A percentile compares a stretch with the other conserved stretches of the same genome.
Evolutionary conservation across 2,329 filamentous ascomycete genomes (phyloP).

Genomic region (Cryphonectria carpinicola): DNA sequence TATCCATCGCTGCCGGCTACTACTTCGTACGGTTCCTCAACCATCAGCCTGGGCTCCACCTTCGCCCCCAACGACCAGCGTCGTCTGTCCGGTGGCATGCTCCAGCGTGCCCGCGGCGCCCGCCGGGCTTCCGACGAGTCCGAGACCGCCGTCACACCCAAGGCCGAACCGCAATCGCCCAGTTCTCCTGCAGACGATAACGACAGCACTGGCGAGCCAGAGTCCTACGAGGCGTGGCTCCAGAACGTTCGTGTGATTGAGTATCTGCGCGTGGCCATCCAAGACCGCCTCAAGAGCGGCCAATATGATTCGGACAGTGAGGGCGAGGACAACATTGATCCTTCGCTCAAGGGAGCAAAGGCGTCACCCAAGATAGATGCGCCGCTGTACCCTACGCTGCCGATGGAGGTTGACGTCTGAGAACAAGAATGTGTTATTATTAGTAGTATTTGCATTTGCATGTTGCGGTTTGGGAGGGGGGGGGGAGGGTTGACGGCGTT

Average conservation of each 20-base stretch:
- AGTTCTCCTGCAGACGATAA: conserved; percentile 61
- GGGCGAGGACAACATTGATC: conserved; percentile 38
- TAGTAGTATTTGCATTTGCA: neutral
- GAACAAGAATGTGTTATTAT: neutral
- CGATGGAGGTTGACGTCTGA: conserved; percentile 28
- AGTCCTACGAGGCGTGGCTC: conserved; percentile 67
- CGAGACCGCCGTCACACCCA: conserved; percentile 49
- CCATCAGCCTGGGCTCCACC: conserved; percentile 70
- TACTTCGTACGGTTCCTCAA: conserved; percentile 69
- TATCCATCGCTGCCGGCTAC: conserved; percentile 78
- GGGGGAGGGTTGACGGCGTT: neutral
- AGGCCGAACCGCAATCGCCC: conserved; percentile 48
- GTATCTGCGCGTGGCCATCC: conserved; percentile 61
- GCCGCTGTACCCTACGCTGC: conserved; percentile 42
- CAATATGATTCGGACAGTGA: conserved; percentile 51
- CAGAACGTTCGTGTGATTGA: conserved; percentile 70
- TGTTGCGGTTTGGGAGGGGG: neutral
- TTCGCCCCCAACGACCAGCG: conserved; percentile 64
- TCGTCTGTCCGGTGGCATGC: conserved; percentile 68
- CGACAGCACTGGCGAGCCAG: conserved; percentile 59
- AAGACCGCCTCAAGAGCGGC: conserved; percentile 57
- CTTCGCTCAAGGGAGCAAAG: conserved; percentile 34
- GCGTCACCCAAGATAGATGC: conserved; percentile 39
- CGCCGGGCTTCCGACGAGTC: conserved; percentile 46
- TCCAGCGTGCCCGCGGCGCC: conserved; percentile 60